Conservation (phyloP, 2,329 filamentous ascomycete species). For the Fusarium concolor region DNA sequence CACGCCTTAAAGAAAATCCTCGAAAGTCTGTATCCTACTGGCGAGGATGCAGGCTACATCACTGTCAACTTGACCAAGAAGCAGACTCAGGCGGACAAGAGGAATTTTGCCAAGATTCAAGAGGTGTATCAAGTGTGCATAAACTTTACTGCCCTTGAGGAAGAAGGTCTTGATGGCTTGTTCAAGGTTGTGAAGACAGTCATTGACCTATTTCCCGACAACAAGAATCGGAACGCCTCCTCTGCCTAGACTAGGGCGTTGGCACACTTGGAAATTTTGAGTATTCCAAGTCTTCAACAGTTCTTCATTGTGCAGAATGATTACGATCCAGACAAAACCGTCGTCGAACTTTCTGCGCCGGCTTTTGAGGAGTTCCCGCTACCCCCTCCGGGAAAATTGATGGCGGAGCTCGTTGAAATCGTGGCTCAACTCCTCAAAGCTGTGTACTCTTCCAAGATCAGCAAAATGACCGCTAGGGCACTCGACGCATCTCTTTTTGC, state of each 20-base stretch:
- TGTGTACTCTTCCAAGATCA: slow-evolving; percentile 20
- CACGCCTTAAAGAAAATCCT: too few species aligned
- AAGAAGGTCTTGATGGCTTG: slow-evolving; percentile 67
- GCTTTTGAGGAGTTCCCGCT: background rate
- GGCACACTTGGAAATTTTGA: slow-evolving; percentile 23
- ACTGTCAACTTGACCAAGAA: slow-evolving; percentile 41
- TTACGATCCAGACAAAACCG: slow-evolving; percentile 6
- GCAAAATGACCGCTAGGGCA: background rate
- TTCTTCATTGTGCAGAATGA: background rate
- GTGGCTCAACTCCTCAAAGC: slow-evolving; percentile 16
- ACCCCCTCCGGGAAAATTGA: too few species aligned
- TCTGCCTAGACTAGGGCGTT: slow-evolving; percentile 14
- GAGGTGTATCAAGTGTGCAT: slow-evolving; percentile 74
- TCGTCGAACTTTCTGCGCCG: background rate
- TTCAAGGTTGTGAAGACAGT: slow-evolving; percentile 61
- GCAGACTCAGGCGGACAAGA: slow-evolving; percentile 61
- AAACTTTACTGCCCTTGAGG: slow-evolving; percentile 67
- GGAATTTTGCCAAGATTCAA: slow-evolving; percentile 76
- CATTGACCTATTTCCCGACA: slow-evolving; percentile 18
- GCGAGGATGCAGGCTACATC: too few species aligned
- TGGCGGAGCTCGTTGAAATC: slow-evolving; percentile 2
- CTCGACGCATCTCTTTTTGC: background rate
- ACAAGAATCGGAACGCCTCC: background rate
- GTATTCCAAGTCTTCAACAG: slow-evolving; percentile 21
- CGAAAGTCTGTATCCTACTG: too few species aligned